These are phyloP conservation scores for Nematodospora valgi DNA, from an alignment of 805 yeast genomes.

Conservation along the genomic window DNA sequence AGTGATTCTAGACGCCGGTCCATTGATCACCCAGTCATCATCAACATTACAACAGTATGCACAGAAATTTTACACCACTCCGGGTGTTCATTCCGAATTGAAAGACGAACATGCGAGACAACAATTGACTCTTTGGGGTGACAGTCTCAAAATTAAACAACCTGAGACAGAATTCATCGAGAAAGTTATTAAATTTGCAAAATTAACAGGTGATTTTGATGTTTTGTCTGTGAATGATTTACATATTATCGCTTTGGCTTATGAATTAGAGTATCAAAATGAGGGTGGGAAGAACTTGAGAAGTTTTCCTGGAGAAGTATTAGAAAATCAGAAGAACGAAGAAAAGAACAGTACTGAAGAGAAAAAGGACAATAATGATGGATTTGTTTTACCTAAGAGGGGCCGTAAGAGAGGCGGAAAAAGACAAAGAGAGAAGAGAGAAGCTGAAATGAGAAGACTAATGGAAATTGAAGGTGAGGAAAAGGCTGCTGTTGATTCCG, in stretches of 20 bases:
- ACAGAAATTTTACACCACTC: conserved; percentile 75
- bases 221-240: conserved; percentile 90
- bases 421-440: conserved; percentile 59
- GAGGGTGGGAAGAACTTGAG: conserved; percentile 71
- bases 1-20: conserved; percentile 91
- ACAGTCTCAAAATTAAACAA: conserved; percentile 64
- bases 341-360: conserved; percentile 8
- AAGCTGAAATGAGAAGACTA: conserved; percentile 30
- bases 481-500: background rate
- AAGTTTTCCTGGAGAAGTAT: conserved; percentile 64
- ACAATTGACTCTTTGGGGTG: conserved; percentile 80
- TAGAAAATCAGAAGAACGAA: conserved; percentile 7
- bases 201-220: conserved; percentile 83
- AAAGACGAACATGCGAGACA: conserved; percentile 81
- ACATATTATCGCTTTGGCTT: conserved; percentile 86
- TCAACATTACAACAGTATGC: conserved; percentile 71
- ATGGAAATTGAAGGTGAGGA: conserved; percentile 13
- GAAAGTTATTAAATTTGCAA: conserved; percentile 72
- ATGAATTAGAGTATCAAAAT: conserved; percentile 79
- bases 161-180: conserved; percentile 66
- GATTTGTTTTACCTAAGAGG: conserved; percentile 13
- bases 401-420: conserved; percentile 61
- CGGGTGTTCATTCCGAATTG: conserved; percentile 85
- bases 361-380: conserved; percentile 11
- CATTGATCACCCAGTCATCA: conserved; percentile 82